Percentiles rank a stretch among this genome's conserved stretches.
Evolutionary conservation across 2,329 filamentous ascomycete species (phyloP).

Genomic region (Botryosphaeria dothidea): DNA sequence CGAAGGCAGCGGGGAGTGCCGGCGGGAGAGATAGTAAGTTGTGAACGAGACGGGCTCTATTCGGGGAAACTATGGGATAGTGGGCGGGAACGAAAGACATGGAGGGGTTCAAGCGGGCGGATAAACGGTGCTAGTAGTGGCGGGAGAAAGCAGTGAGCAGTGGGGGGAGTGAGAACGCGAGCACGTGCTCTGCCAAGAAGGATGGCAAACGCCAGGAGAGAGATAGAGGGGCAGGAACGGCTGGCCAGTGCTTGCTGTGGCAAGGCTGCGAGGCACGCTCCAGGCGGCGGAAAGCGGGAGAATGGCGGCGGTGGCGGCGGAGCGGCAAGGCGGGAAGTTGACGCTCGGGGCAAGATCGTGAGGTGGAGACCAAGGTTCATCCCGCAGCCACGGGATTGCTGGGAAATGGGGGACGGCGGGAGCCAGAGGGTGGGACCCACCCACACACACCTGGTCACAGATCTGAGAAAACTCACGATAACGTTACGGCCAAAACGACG

Average conservation of each 20-base stretch:
- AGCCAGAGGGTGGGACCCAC: background rate
- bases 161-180: background rate
- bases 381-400: constrained; percentile 1
- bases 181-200: background rate
- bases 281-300: background rate
- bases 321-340: background rate
- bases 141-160: background rate
- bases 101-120: background rate
- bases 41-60: background rate
- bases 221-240: background rate
- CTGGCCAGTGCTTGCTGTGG: background rate
- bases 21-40: background rate
- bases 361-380: constrained; percentile 16
- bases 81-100: background rate
- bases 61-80: background rate
- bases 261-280: background rate
- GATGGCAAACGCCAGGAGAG: background rate
- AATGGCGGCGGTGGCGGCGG: background rate
- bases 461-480: background rate
- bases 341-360: constrained; percentile 19
- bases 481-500: background rate
- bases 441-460: background rate
- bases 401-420: background rate
- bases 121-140: background rate
- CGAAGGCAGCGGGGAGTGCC: no score